Conservation (phyloP, 306 rosid species). For the Herpetospermum pedunculosum region DNA sequence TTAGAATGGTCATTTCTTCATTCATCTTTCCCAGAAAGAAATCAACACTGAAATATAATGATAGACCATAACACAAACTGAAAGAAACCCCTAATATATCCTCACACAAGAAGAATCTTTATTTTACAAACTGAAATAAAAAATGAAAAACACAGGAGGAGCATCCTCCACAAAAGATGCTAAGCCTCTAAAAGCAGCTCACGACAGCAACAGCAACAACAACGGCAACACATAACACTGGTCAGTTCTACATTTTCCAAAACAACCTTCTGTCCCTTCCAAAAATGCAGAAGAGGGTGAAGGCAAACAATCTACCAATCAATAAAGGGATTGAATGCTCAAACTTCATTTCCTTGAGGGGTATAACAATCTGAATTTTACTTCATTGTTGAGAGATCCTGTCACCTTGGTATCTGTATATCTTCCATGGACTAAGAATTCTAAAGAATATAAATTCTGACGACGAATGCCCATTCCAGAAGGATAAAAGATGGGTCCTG, state of each 20-base stretch:
- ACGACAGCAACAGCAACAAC: not conserved
- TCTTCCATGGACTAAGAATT: not conserved
- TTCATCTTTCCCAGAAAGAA: not conserved
- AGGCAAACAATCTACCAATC: slow-evolving; percentile 21
- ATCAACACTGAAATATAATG: not conserved
- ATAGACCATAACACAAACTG: not conserved
- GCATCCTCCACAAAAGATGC: not conserved
- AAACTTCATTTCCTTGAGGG: slow-evolving; percentile 11
- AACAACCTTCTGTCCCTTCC: not conserved
- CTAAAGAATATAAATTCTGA: slow-evolving; percentile 13
- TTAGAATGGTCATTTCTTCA: not conserved
- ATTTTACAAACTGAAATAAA: slow-evolving; percentile 2
- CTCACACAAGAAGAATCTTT: not conserved
- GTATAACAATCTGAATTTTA: not conserved
- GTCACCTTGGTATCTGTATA: not conserved
- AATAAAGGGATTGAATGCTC: slow-evolving; percentile 6
- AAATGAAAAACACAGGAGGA: not conserved
- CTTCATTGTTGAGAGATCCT: not conserved
- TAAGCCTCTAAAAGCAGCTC: not conserved
- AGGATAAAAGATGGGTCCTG: slow-evolving; percentile 21
- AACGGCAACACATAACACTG: not conserved
- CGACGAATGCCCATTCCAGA: slow-evolving; percentile 27
- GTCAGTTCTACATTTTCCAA: slow-evolving; percentile 25
- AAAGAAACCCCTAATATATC: slow-evolving; percentile 1
- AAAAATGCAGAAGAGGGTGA: slow-evolving; percentile 8